Evolutionary conservation across 495 filamentous ascomycete species (phyloP).

Genomic region (Haplographium delicatum): DNA sequence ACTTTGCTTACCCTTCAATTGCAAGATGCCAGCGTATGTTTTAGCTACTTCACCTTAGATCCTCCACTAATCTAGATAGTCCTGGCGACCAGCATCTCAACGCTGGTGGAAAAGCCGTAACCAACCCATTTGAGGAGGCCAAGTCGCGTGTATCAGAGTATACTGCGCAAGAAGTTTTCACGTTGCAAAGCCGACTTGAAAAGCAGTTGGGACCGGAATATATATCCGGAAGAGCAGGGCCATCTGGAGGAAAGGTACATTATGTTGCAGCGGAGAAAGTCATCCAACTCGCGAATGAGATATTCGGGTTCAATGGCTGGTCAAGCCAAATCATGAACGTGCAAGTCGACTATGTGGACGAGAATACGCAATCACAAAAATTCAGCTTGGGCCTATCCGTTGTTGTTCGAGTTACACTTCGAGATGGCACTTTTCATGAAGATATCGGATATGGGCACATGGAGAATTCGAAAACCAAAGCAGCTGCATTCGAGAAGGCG

Average conservation of each 20-base stretch:
- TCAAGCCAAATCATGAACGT: slow-evolving; percentile 83
- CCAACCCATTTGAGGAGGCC: slow-evolving; percentile 75
- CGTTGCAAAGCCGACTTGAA: slow-evolving; percentile 76
- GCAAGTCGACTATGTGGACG: slow-evolving; percentile 81
- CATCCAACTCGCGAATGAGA: slow-evolving; percentile 93
- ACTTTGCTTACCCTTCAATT: slow-evolving; percentile 7
- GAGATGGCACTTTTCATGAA: slow-evolving; percentile 92
- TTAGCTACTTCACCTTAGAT: not conserved
- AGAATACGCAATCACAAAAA: slow-evolving; percentile 53
- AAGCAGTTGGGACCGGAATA: slow-evolving; percentile 97
- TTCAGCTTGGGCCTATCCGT: slow-evolving; percentile 80
- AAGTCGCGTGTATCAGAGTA: slow-evolving; percentile 65
- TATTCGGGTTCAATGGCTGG: slow-evolving; percentile 99
- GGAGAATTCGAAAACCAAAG: slow-evolving; percentile 92
- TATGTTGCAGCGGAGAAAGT: slow-evolving; percentile 91
- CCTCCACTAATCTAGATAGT: slow-evolving; percentile 28
- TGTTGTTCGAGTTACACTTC: slow-evolving; percentile 80
- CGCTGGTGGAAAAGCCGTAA: slow-evolving; percentile 32
- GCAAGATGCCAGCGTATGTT: slow-evolving; percentile 31
- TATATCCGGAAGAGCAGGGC: slow-evolving; percentile 76
- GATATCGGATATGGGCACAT: slow-evolving; percentile 95
- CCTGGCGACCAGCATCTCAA: slow-evolving; percentile 73
- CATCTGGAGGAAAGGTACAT: slow-evolving; percentile 76
- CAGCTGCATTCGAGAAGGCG: slow-evolving; percentile 90
- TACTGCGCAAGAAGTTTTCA: slow-evolving; percentile 86